Percentiles rank a stretch among this genome's conserved stretches.
Conservation (phyloP, 192 early-diverging fungal species). For the Coemansia sp. region DNA sequence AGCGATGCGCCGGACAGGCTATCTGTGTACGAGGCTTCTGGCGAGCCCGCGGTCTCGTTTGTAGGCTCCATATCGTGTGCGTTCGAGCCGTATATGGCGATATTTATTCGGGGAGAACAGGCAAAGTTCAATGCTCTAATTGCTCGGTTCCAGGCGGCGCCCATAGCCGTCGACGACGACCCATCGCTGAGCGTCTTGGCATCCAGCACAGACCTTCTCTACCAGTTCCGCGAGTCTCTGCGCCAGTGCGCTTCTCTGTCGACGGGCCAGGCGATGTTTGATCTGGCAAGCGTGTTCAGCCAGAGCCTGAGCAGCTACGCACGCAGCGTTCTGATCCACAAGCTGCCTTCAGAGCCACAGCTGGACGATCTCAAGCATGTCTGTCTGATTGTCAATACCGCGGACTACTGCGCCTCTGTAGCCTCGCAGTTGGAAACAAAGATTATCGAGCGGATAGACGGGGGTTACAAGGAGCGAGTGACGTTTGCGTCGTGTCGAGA, state of each 20-base stretch:
- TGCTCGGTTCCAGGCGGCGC: slow-evolving; percentile 57
- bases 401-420: slow-evolving; percentile 88
- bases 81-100: slow-evolving; percentile 84
- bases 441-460: slow-evolving; percentile 78
- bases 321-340: slow-evolving; percentile 65
- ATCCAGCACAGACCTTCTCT: slow-evolving; percentile 89
- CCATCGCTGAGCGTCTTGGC: slow-evolving; percentile 65
- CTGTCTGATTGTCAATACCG: slow-evolving; percentile 86
- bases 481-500: slow-evolving; percentile 75
- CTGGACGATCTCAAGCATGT: slow-evolving; percentile 68
- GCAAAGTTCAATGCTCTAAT: slow-evolving; percentile 56
- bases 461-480: slow-evolving; percentile 64
- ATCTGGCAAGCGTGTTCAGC: slow-evolving; percentile 75
- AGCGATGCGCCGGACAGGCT: not conserved
- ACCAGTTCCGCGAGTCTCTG: slow-evolving; percentile 86
- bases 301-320: slow-evolving; percentile 80
- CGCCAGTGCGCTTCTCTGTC: slow-evolving; percentile 81
- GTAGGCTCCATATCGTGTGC: slow-evolving; percentile 70
- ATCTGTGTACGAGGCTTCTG: slow-evolving; percentile 17
- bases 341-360: slow-evolving; percentile 61
- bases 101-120: slow-evolving; percentile 88
- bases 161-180: slow-evolving; percentile 52
- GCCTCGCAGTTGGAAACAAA: slow-evolving; percentile 86
- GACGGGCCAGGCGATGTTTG: slow-evolving; percentile 80
- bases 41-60: slow-evolving; percentile 51